Evolutionary conservation across 164 flowering plant species (phyloP).

Genomic region (Kingdonia uniflora): DNA sequence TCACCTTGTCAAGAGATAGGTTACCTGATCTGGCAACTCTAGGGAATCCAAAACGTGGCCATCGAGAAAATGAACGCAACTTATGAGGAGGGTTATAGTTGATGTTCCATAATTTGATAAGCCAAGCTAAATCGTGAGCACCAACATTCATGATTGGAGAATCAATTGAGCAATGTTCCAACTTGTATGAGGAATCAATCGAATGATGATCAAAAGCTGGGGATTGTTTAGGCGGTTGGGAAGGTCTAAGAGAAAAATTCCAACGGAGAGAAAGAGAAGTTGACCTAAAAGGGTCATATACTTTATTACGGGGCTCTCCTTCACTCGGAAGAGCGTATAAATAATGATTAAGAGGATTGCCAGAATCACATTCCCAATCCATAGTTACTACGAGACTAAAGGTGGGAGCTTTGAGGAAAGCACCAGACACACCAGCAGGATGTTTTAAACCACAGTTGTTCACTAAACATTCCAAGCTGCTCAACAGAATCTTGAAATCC

Average conservation of each 20-base stretch:
- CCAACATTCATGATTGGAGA: conserved; percentile 62
- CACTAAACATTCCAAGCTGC: conserved; percentile 81
- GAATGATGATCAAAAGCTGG: conserved; percentile 14
- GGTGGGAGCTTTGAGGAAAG: conserved; percentile 67
- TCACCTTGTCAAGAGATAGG: conserved; percentile 85
- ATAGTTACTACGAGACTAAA: conserved; percentile 77
- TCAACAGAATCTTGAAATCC: conserved; percentile 62
- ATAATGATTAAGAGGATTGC: conserved; percentile 83
- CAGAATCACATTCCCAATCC: conserved; percentile 99
- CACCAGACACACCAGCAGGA: conserved; percentile 35
- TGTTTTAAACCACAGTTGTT: conserved; percentile 43
- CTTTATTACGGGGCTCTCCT: conserved; percentile 63
- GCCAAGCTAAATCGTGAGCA: conserved; percentile 98
- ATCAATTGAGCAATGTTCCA: conserved; percentile 22
- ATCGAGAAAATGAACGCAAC: conserved; percentile 80
- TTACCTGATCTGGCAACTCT: conserved; percentile 87
- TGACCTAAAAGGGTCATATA: conserved; percentile 90
- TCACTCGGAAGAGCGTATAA: conserved; percentile 76
- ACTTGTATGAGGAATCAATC: conserved; percentile 13
- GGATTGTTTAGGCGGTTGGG: conserved; percentile 24
- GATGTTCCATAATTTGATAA: conserved; percentile 71
- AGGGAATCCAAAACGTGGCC: conserved; percentile 94
- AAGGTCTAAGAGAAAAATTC: conserved; percentile 70
- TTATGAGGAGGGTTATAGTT: conserved; percentile 86
- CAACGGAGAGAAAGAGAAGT: conserved; percentile 87